Conservation (phyloP, 257 asterid species). For the Solanum virginianum region DNA sequence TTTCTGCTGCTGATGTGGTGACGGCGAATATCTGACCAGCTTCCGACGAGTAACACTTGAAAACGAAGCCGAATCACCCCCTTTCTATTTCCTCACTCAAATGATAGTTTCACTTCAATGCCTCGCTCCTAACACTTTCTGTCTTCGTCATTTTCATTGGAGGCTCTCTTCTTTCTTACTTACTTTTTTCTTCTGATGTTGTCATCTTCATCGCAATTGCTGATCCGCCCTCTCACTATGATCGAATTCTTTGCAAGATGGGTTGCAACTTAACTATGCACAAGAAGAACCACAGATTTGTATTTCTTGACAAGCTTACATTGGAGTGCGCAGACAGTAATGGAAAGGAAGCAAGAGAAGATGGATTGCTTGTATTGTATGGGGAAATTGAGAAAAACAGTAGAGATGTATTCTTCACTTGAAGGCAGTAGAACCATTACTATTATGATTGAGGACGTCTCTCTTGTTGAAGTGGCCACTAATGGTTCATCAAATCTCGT, state of each 20-base stretch:
- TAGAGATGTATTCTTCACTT: constrained; percentile 33
- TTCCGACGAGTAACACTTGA: no score
- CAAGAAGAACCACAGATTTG: constrained; percentile 52
- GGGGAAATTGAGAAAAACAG: constrained; percentile 70
- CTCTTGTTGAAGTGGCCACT: constrained; percentile 82
- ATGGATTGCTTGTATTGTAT: constrained; percentile 35
- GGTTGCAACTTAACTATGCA: constrained; percentile 74
- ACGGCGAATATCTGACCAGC: no score
- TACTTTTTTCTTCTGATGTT: constrained; percentile 39
- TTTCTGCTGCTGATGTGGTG: no score
- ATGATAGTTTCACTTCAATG: no score
- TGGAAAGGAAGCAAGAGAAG: constrained; percentile 30
- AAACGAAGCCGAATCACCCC: no score
- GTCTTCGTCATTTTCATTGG: no score
- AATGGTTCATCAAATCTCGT: constrained; percentile 53
- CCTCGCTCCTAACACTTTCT: no score
- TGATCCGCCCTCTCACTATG: constrained; percentile 81
- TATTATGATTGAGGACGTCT: constrained; percentile 67
- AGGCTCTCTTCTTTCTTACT: no score
- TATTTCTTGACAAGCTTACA: constrained; percentile 61
- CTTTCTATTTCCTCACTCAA: no score
- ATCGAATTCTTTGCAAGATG: constrained; percentile 93
- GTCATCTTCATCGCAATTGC: constrained; percentile 69
- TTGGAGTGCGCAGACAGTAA: constrained; percentile 30
- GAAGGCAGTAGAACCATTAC: constrained; percentile 27